Conservation (phyloP, 192 early-diverging fungal genomes). For the Funneliformis geosporum region DNA sequence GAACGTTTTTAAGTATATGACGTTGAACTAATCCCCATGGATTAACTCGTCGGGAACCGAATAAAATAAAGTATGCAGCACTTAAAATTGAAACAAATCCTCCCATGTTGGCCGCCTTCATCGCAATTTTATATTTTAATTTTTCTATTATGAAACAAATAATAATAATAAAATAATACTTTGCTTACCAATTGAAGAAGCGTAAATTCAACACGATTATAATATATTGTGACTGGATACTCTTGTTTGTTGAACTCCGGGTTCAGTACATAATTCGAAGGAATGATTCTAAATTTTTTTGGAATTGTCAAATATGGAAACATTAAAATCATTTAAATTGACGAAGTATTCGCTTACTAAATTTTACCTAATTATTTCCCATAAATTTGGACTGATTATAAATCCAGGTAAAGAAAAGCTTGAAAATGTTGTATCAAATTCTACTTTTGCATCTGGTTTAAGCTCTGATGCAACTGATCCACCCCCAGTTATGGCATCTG, state of each 20-base stretch:
- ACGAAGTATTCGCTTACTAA: background rate
- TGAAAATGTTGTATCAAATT: slow-evolving; percentile 5
- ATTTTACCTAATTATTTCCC: slow-evolving; percentile 10
- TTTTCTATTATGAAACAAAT: too few relatives aligned
- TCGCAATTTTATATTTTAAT: background rate
- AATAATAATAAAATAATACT: background rate
- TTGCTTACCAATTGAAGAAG: background rate
- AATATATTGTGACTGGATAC: slow-evolving; percentile 13
- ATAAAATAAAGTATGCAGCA: slow-evolving; percentile 21
- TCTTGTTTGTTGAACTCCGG: background rate
- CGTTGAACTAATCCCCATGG: slow-evolving; percentile 32
- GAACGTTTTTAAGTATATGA: slow-evolving; percentile 26
- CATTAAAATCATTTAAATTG: background rate
- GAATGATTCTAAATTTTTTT: slow-evolving; percentile 19
- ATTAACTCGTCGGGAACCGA: slow-evolving; percentile 14
- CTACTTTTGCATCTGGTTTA: background rate
- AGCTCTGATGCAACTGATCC: background rate
- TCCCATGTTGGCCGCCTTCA: slow-evolving; percentile 29
- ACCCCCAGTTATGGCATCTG: slow-evolving; percentile 18
- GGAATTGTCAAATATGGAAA: background rate
- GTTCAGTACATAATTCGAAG: slow-evolving; percentile 1
- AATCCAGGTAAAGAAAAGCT: slow-evolving; percentile 19
- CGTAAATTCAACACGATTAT: slow-evolving; percentile 7
- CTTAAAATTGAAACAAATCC: slow-evolving; percentile 27
- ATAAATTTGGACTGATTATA: slow-evolving; percentile 13